phyloP scores from a whole-genome alignment of 371 early-diverging fungal species.

The Sporodiniella umbellata region DNA sequence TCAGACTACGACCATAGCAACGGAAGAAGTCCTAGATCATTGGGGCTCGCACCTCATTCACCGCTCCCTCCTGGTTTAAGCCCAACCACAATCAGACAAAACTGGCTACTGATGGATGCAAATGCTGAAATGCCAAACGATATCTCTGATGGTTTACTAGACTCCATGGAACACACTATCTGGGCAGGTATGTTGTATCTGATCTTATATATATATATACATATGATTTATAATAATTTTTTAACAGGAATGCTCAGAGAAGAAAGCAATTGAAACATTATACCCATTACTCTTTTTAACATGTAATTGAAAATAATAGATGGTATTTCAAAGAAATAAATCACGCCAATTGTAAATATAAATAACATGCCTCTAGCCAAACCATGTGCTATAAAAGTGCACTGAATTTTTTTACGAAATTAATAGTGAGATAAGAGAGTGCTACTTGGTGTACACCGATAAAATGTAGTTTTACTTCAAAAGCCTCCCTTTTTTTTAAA shows the following conservation, averaged over 20 bases:
- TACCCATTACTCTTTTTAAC: neutral
- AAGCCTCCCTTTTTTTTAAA: no score
- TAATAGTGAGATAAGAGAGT: no score
- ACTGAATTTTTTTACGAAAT: no score
- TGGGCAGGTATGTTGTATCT: constrained; percentile 32
- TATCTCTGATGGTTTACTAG: constrained; percentile 31
- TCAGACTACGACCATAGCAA: constrained; percentile 16
- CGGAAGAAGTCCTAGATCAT: constrained; percentile 4
- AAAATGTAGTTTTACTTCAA: no score
- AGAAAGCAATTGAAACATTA: neutral
- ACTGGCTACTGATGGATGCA: constrained; percentile 34
- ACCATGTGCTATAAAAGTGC: no score
- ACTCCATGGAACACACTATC: constrained; percentile 25
- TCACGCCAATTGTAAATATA: no score
- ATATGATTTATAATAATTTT: neutral
- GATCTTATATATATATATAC: neutral
- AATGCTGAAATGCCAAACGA: constrained; percentile 34
- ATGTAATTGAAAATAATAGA: neutral
- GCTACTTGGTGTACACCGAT: no score
- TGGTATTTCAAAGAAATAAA: no score
- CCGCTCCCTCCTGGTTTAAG: constrained; percentile 10
- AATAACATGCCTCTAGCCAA: no score
- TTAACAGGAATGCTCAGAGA: constrained; percentile 1
- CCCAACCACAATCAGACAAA: constrained; percentile 16
- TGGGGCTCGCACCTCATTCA: constrained; percentile 15